These are phyloP conservation scores for Brassica hybrid DNA, from an alignment of 441 rosid species.

Conservation along the genomic window DNA sequence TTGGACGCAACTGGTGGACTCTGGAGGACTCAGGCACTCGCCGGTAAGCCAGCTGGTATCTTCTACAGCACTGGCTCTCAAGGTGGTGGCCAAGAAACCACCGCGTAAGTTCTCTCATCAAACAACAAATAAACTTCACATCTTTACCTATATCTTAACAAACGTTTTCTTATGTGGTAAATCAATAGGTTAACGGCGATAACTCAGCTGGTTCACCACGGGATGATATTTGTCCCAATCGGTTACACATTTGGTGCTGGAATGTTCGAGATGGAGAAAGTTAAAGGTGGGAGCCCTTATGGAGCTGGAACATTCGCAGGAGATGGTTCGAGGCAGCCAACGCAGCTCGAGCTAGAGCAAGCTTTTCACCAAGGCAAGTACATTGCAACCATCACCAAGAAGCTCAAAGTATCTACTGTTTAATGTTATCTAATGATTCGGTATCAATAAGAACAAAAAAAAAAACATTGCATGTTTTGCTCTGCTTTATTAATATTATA, in stretches of 20 bases:
- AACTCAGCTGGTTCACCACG: constrained; percentile 96
- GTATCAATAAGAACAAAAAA: constrained; percentile 15
- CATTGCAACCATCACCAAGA: constrained; percentile 80
- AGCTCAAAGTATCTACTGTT: constrained; percentile 68
- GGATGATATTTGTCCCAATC: constrained; percentile 59
- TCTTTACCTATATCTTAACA: not conserved
- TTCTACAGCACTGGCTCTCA: constrained; percentile 95
- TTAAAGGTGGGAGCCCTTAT: too few species aligned
- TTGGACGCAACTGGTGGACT: constrained; percentile 88
- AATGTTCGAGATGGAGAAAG: too few species aligned
- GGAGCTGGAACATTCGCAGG: constrained; percentile 59
- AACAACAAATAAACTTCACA: constrained; percentile 15
- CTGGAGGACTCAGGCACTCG: constrained; percentile 89
- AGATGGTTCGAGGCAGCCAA: constrained; percentile 82
- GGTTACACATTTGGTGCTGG: too few species aligned
- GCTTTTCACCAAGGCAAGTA: constrained; percentile 97
- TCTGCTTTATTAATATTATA: not conserved
- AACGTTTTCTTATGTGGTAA: constrained; percentile 4
- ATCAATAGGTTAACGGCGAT: constrained; percentile 69
- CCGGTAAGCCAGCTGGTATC: constrained; percentile 96
- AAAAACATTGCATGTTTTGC: constrained; percentile 10
- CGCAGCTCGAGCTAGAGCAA: constrained; percentile 77
- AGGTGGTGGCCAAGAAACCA: constrained; percentile 61
- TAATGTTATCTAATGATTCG: constrained; percentile 12
- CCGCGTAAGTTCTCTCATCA: constrained; percentile 49